phyloP scores from a whole-genome alignment of 1,139 yeast genomes.

The Yamadazyma aaseri region DNA sequence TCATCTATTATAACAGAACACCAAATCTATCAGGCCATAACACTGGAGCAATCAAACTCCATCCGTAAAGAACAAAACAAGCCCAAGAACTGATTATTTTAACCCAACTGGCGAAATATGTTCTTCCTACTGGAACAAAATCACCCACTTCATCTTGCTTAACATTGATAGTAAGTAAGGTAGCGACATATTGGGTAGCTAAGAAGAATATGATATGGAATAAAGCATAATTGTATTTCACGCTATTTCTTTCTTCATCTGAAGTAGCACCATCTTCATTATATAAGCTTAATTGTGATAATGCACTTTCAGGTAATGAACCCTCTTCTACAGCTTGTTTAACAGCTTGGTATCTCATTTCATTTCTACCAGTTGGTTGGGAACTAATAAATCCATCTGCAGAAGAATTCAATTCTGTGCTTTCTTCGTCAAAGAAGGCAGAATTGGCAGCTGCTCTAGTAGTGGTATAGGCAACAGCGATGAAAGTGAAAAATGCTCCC shows the following conservation, averaged over 20 bases:
- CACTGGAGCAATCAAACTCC: constrained; percentile 92
- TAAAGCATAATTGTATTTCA: constrained; percentile 82
- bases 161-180: constrained; percentile 87
- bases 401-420: constrained; percentile 18
- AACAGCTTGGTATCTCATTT: constrained; percentile 84
- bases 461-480: constrained; percentile 96
- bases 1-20: constrained; percentile 22
- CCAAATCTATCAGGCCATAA: constrained; percentile 85
- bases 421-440: constrained; percentile 50
- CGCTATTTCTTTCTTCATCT: constrained; percentile 59
- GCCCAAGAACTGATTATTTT: constrained; percentile 92
- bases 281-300: constrained; percentile 65
- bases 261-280: constrained; percentile 41
- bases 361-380: constrained; percentile 62
- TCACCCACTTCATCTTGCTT: constrained; percentile 82
- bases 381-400: constrained; percentile 30
- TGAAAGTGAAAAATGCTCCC: constrained; percentile 91
- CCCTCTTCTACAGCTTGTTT: constrained; percentile 95
- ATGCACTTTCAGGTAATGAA: constrained; percentile 88
- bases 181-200: constrained; percentile 97
- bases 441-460: constrained; percentile 90
- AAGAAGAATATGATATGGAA: constrained; percentile 90
- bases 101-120: constrained; percentile 94
- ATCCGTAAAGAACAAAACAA: constrained; percentile 78
- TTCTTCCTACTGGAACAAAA: constrained; percentile 95